Evolutionary conservation across 331 rosid genomes (phyloP).

Genomic region (Quercus phellos): DNA sequence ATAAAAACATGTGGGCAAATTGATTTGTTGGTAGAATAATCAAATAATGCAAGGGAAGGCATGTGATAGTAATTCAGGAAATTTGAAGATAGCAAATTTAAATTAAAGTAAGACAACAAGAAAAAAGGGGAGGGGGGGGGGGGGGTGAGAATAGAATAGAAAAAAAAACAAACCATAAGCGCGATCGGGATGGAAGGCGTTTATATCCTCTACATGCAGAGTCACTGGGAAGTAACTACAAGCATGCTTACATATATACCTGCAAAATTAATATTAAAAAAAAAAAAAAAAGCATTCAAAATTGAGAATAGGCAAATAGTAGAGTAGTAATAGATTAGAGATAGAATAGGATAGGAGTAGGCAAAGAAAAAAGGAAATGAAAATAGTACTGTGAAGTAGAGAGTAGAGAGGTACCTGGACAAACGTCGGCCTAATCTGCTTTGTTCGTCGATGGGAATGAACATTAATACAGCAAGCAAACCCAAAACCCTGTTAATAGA

Average conservation of each 20-base stretch:
- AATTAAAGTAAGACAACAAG: no score
- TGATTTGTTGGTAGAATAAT: no score
- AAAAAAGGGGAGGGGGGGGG: no score
- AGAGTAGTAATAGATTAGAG: not conserved
- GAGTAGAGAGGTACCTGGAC: slow-evolving; percentile 36
- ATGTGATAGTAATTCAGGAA: no score
- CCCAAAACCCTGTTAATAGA: slow-evolving; percentile 48
- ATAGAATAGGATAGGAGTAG: not conserved
- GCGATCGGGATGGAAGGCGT: slow-evolving; percentile 68
- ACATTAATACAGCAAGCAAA: slow-evolving; percentile 43
- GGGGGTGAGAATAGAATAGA: no score
- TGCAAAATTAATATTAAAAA: slow-evolving; percentile 12
- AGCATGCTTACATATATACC: slow-evolving; percentile 72
- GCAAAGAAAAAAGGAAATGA: no score
- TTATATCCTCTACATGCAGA: slow-evolving; percentile 69
- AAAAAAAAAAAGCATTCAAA: not conserved
- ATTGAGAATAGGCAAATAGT: not conserved
- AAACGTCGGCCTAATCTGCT: slow-evolving; percentile 53
- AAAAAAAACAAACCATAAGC: slow-evolving; percentile 56
- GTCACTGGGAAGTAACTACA: slow-evolving; percentile 71
- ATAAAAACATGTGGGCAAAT: no score
- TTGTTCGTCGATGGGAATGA: slow-evolving; percentile 54
- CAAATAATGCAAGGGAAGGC: no score
- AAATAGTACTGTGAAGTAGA: no score
- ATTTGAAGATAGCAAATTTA: no score